Evolutionary conservation across 495 filamentous ascomycete species (phyloP).

Genomic region (Cetradonia linearis): DNA sequence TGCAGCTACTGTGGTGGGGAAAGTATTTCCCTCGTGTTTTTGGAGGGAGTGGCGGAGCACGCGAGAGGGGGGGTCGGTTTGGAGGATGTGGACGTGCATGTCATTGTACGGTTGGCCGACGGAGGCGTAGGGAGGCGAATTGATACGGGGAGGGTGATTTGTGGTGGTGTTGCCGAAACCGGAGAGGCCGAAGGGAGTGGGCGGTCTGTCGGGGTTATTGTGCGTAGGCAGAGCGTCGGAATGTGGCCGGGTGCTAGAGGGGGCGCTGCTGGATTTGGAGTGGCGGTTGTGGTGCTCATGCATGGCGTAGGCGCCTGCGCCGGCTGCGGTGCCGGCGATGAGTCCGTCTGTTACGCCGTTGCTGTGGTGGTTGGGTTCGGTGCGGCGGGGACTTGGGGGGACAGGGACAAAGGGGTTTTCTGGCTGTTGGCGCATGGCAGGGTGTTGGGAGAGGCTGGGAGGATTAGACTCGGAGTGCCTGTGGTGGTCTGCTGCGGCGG

Average conservation of each 20-base stretch:
- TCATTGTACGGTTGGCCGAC: conserved; percentile 26
- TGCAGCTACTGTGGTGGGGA: background rate
- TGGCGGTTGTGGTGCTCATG: conserved; percentile 12
- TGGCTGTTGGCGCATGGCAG: conserved; percentile 18
- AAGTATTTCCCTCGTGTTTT: conserved; percentile 4
- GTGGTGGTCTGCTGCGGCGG: conserved; percentile 15
- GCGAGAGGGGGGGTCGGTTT: conserved; percentile 21
- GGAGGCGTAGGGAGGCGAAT: conserved; percentile 8
- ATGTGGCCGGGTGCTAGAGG: conserved; percentile 14
- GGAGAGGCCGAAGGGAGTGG: conserved; percentile 25
- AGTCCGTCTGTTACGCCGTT: conserved; percentile 19
- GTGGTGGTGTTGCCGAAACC: conserved; percentile 12
- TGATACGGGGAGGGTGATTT: background rate
- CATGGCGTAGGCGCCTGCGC: conserved; percentile 15
- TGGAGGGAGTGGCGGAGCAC: conserved; percentile 22
- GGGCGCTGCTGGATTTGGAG: conserved; percentile 5
- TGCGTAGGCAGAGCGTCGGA: conserved; percentile 18
- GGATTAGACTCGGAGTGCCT: conserved; percentile 17
- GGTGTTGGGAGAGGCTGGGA: conserved; percentile 21
- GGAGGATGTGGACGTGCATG: conserved; percentile 25
- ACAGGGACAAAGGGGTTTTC: conserved; percentile 23
- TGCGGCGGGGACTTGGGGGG: conserved; percentile 21
- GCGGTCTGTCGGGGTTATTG: conserved; percentile 18
- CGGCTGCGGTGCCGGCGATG: conserved; percentile 12
- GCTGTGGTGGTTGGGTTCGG: conserved; percentile 16